These are phyloP conservation scores for Candida khao-thaluensis DNA, from an alignment of 805 yeast species.

Conservation along the genomic window DNA sequence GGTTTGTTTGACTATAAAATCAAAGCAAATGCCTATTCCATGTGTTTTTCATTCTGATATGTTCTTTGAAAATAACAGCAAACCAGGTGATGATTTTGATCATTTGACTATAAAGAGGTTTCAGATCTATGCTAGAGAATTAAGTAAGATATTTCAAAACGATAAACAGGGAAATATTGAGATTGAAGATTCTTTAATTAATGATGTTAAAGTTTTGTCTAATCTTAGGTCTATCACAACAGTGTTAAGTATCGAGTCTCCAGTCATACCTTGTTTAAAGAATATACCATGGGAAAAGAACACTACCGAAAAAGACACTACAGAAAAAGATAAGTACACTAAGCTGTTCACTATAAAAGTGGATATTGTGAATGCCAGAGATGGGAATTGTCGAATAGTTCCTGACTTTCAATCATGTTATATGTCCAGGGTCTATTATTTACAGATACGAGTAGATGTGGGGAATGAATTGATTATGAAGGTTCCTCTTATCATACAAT, in stretches of 20 bases:
- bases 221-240: slow-evolving; percentile 29
- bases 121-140: slow-evolving; percentile 30
- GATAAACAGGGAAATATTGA: slow-evolving; percentile 24
- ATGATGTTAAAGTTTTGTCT: slow-evolving; percentile 33
- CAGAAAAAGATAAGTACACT: slow-evolving; percentile 2
- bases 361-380: slow-evolving; percentile 21
- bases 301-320: neutral
- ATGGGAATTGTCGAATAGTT: slow-evolving; percentile 29
- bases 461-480: slow-evolving; percentile 1
- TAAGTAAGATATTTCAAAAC: slow-evolving; percentile 24
- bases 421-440: slow-evolving; percentile 34
- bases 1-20: slow-evolving; percentile 29
- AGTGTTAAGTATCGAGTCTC: slow-evolving; percentile 21
- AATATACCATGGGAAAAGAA: slow-evolving; percentile 9
- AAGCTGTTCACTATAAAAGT: slow-evolving; percentile 15
- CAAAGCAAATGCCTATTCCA: slow-evolving; percentile 34
- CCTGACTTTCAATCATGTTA: slow-evolving; percentile 42
- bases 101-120: slow-evolving; percentile 30
- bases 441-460: slow-evolving; percentile 9
- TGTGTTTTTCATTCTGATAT: slow-evolving; percentile 35
- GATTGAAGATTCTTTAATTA: slow-evolving; percentile 25
- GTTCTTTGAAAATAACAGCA: slow-evolving; percentile 31
- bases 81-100: slow-evolving; percentile 30
- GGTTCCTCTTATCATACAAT: slow-evolving; percentile 25
- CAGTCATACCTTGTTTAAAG: slow-evolving; percentile 6